phyloP scores from a whole-genome alignment of 2,329 filamentous ascomycete genomes.

The Aspergillus ochraceoroseus region DNA sequence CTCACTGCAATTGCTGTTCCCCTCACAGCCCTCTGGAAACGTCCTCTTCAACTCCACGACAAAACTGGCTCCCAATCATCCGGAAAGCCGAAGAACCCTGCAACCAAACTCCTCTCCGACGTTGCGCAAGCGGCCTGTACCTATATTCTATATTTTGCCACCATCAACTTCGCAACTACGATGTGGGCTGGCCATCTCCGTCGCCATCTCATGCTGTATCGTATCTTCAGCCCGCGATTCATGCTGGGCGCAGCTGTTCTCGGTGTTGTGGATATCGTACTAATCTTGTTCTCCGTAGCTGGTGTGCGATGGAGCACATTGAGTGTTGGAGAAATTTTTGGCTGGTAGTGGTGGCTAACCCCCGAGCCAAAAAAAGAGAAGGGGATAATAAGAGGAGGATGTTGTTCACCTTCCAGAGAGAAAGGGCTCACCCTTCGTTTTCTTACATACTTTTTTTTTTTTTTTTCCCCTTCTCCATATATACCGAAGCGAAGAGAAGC shows the following conservation, averaged over 20 bases:
- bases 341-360: slow-evolving; percentile 51
- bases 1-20: slow-evolving; percentile 75
- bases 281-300: slow-evolving; percentile 64
- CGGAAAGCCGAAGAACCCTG: slow-evolving; percentile 25
- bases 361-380: not conserved
- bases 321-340: slow-evolving; percentile 83
- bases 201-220: slow-evolving; percentile 91
- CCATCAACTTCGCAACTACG: slow-evolving; percentile 78
- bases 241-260: slow-evolving; percentile 72
- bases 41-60: slow-evolving; percentile 65
- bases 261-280: slow-evolving; percentile 70
- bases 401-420: too few species aligned
- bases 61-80: slow-evolving; percentile 19
- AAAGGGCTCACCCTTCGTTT: too few species aligned
- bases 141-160: slow-evolving; percentile 76
- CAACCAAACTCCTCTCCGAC: slow-evolving; percentile 56
- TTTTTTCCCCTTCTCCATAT: too few species aligned
- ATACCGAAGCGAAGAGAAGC: too few species aligned
- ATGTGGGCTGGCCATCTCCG: slow-evolving; percentile 84
- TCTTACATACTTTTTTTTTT: too few species aligned
- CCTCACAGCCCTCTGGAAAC: slow-evolving; percentile 82
- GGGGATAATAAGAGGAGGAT: not conserved
- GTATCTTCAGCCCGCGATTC: slow-evolving; percentile 87
- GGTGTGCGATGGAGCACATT: slow-evolving; percentile 71
- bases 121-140: slow-evolving; percentile 66